A percentile compares a stretch with the other conserved stretches of the same genome.
phyloP scores from a whole-genome alignment of 2,329 filamentous ascomycete species.

The Colletotrichum sidae region DNA sequence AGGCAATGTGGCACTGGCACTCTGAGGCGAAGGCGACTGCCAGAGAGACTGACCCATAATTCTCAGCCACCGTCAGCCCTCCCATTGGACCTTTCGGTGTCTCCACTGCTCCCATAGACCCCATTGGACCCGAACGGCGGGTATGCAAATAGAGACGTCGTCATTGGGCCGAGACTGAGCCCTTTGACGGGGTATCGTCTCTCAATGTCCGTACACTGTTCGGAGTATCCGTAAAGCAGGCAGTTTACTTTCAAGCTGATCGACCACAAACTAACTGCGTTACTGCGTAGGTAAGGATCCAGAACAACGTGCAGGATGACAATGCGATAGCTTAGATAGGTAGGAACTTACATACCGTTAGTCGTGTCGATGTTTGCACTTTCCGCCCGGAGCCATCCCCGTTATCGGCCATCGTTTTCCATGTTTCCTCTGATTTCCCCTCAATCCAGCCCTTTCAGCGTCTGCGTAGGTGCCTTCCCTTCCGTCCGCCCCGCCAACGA shows the following conservation, averaged over 20 bases:
- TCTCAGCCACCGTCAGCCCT: background rate
- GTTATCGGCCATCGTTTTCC: conserved; percentile 13
- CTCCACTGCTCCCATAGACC: background rate
- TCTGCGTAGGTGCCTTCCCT: background rate
- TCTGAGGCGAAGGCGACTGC: too few relatives aligned
- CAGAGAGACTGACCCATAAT: background rate
- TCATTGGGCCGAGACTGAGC: conserved; percentile 25
- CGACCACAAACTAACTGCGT: too few relatives aligned
- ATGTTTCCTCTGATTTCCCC: conserved; percentile 2
- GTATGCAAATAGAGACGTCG: conserved; percentile 24
- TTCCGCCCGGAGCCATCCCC: background rate
- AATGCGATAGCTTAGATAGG: conserved; percentile 30
- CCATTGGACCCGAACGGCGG: conserved; percentile 27
- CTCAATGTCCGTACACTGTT: background rate
- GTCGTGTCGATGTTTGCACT: background rate
- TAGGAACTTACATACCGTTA: background rate
- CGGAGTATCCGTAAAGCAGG: too few relatives aligned
- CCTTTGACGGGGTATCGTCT: background rate
- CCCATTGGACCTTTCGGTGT: background rate
- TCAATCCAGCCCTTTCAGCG: background rate
- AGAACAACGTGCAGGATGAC: conserved; percentile 1
- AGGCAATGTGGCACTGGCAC: too few relatives aligned
- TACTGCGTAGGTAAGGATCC: too few relatives aligned
- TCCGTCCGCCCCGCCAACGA: conserved; percentile 13
- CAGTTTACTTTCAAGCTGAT: too few relatives aligned